Percentiles rank a stretch among this genome's conserved stretches.
These are phyloP conservation scores for Tilletia setariae DNA, from an alignment of 1,284 basidiomycete genomes.

Conservation along the genomic window DNA sequence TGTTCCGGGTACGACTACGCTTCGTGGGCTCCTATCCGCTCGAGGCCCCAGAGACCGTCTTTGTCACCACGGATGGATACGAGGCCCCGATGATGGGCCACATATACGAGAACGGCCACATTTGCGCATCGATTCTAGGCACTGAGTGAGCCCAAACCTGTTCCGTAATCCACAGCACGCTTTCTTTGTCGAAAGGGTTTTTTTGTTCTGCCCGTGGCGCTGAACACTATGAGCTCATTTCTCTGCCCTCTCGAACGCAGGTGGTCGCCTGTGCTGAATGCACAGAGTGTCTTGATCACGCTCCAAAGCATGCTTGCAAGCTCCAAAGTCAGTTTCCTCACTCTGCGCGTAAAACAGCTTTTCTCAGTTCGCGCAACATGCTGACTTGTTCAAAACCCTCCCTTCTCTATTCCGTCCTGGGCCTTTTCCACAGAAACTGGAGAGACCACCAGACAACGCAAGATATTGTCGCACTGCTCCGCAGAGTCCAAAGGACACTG, in stretches of 20 bases:
- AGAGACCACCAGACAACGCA: slow-evolving; percentile 46
- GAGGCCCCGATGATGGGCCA: slow-evolving; percentile 43
- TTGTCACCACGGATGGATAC: slow-evolving; percentile 43
- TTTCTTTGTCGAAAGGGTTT: background rate
- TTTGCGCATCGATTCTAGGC: slow-evolving; percentile 46
- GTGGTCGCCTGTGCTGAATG: slow-evolving; percentile 50
- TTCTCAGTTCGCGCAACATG: no score
- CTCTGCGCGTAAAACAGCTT: background rate
- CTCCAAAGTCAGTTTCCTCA: slow-evolving; percentile 27
- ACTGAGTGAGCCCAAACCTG: slow-evolving; percentile 23
- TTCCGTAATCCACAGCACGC: background rate
- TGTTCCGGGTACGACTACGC: slow-evolving; percentile 47
- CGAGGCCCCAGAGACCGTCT: slow-evolving; percentile 51
- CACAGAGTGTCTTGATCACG: slow-evolving; percentile 44
- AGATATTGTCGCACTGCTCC: slow-evolving; percentile 1
- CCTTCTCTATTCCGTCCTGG: background rate
- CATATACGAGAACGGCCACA: slow-evolving; percentile 49
- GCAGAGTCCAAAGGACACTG: slow-evolving; percentile 2
- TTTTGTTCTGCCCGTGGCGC: background rate
- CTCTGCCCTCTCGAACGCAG: no score
- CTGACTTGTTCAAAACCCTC: no score
- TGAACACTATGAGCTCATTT: no score
- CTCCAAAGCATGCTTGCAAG: slow-evolving; percentile 53
- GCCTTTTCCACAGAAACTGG: slow-evolving; percentile 26
- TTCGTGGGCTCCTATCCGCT: slow-evolving; percentile 48